These are phyloP conservation scores for Fusarium transvaalense DNA, from an alignment of 2,329 filamentous ascomycete species.

Conservation along the genomic window DNA sequence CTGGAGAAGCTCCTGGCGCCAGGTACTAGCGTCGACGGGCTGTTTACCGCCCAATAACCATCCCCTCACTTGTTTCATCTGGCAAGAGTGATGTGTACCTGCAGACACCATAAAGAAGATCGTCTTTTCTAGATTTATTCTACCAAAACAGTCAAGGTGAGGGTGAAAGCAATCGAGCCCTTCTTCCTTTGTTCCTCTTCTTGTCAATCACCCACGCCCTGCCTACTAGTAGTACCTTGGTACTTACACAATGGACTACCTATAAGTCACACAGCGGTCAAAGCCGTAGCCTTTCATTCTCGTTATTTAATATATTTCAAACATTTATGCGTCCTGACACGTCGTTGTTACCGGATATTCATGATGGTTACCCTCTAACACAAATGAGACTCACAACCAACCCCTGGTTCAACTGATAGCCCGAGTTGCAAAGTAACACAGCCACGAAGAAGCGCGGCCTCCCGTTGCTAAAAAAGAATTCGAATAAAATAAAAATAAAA, in stretches of 20 bases:
- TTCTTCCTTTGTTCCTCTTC: conserved; percentile 6
- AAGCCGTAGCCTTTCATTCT: neutral
- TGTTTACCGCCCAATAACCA: conserved; percentile 26
- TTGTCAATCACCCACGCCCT: neutral
- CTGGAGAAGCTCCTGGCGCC: conserved; percentile 26
- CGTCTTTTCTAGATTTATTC: conserved; percentile 23
- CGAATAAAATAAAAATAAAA: conserved; percentile 20
- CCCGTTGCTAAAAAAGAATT: neutral
- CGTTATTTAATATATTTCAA: conserved; percentile 3
- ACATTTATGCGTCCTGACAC: conserved; percentile 7
- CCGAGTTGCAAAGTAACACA: neutral
- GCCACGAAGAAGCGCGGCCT: conserved; percentile 1
- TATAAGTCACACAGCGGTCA: neutral
- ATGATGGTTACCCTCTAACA: conserved; percentile 9
- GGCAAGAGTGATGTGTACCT: conserved; percentile 14
- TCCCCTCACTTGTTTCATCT: conserved; percentile 39
- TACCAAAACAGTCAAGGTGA: neutral
- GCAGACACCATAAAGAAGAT: conserved; percentile 14
- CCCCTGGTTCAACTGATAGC: neutral
- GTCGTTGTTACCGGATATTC: neutral
- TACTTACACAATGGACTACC: neutral
- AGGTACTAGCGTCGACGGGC: conserved; percentile 27
- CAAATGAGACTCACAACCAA: conserved; percentile 19
- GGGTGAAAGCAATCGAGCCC: neutral
- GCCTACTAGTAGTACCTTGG: too few species aligned